These are phyloP conservation scores for Arbutus unedo DNA, from an alignment of 148 eudicot genomes.

Conservation along the genomic window DNA sequence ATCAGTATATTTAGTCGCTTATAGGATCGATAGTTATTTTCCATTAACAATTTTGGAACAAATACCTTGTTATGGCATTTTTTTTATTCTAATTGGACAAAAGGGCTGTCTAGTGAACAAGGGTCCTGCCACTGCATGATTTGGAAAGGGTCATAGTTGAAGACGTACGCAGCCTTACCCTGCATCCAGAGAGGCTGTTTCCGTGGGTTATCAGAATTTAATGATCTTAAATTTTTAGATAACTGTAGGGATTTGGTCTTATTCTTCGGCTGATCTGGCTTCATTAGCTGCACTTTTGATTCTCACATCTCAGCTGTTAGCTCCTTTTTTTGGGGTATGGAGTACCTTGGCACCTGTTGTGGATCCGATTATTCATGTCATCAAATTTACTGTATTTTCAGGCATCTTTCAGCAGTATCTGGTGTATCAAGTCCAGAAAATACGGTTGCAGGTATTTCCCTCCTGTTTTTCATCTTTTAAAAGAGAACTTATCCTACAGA, in stretches of 20 bases:
- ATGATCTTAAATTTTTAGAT: background rate
- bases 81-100: background rate
- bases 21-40: background rate
- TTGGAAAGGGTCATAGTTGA: too few relatives aligned
- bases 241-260: background rate
- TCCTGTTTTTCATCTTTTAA: background rate
- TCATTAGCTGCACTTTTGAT: background rate
- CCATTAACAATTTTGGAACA: background rate
- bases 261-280: background rate
- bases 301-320: background rate
- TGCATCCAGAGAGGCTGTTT: background rate
- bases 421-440: constrained; percentile 91
- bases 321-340: background rate
- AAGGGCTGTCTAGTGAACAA: background rate
- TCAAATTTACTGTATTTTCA: constrained; percentile 28
- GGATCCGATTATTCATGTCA: background rate
- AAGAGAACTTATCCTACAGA: background rate
- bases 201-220: background rate
- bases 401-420: constrained; percentile 93
- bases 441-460: constrained; percentile 71
- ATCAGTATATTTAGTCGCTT: background rate
- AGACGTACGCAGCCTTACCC: too few relatives aligned
- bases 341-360: background rate
- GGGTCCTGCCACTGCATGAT: background rate
- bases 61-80: background rate